These are phyloP conservation scores for Tetrahymena borealis DNA, from an alignment of 73 alveolate species.

Conservation along the genomic window DNA sequence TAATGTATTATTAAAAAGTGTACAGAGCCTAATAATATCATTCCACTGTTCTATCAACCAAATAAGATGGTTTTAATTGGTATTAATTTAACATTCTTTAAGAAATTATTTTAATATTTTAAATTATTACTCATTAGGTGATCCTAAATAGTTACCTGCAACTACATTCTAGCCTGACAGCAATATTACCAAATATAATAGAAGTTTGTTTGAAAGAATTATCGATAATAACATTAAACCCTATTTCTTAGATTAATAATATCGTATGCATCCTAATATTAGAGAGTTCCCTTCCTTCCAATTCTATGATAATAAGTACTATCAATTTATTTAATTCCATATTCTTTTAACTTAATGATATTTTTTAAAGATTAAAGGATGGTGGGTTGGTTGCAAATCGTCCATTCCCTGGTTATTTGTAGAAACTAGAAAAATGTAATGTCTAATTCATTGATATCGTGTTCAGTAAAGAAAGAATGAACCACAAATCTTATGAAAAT, in stretches of 20 bases:
- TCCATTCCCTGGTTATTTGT: background rate
- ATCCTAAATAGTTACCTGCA: slow-evolving; percentile 94
- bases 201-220: slow-evolving; percentile 87
- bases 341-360: background rate
- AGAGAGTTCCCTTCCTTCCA: slow-evolving; percentile 60
- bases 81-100: background rate
- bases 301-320: slow-evolving; percentile 49
- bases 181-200: slow-evolving; percentile 60
- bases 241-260: slow-evolving; percentile 51
- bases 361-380: background rate
- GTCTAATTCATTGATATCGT: background rate
- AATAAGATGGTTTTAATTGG: slow-evolving; percentile 28
- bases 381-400: background rate
- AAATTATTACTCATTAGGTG: slow-evolving; percentile 65
- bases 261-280: slow-evolving; percentile 74
- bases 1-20: background rate
- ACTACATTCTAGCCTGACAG: slow-evolving; percentile 83
- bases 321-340: background rate
- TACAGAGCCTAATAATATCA: slow-evolving; percentile 35
- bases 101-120: background rate
- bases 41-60: slow-evolving; percentile 18
- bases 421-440: background rate
- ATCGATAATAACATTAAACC: slow-evolving; percentile 65
- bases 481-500: background rate
- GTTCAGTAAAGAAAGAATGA: background rate